Evolutionary conservation across 2,329 filamentous ascomycete species (phyloP), one percentile per base, ranked within the genome.

Genomic region (Huntiella bhutanensis): DNA sequence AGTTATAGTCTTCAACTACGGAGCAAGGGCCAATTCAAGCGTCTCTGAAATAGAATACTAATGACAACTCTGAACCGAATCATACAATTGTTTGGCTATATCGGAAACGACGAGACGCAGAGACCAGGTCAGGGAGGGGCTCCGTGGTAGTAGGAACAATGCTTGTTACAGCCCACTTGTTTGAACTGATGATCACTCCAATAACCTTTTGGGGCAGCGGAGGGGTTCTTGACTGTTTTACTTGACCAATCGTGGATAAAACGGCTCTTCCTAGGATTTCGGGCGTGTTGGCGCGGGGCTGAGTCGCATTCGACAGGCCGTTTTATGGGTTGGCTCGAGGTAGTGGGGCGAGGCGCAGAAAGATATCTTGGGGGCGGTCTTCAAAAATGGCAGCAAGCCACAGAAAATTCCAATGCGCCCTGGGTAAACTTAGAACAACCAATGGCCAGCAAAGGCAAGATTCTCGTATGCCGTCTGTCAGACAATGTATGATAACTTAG

Each of bases 241-340:
- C n/a, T 36, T 45, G 34, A 12, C 7, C 22, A 10, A 10, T 28
- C 22, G 22, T 28, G 22, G 22, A 28, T 28, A 28, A 28, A 28
- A 19, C 15, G 28, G 40, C 35, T 39, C 35, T 45, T 28, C 5
- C 13, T 35, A 28, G 17, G 19, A 33, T 45, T 33, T 28, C 39
- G 12, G 35, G 35, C 19, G 38, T 45, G 37, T 43, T 47, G 48
- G 48, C 44, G 48, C 45, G 48, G 48, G 48, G 48, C 48, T 50
- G 48, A 47, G 48, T 47, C 33, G 44, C 32, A 49, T 45, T 50
- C 48, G 48, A 45, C 40, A 41, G 48, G 48, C 39, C 47, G 41
- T 50, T 45, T 50, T 41, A 41, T 42, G 41, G 48, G 36, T 13
- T 42, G 45, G 32, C 33, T 45, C 16, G 35, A 45, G 13, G 35